Conservation (phyloP, 164 flowering plant genomes). For the Chloranthus sessilifolius region DNA sequence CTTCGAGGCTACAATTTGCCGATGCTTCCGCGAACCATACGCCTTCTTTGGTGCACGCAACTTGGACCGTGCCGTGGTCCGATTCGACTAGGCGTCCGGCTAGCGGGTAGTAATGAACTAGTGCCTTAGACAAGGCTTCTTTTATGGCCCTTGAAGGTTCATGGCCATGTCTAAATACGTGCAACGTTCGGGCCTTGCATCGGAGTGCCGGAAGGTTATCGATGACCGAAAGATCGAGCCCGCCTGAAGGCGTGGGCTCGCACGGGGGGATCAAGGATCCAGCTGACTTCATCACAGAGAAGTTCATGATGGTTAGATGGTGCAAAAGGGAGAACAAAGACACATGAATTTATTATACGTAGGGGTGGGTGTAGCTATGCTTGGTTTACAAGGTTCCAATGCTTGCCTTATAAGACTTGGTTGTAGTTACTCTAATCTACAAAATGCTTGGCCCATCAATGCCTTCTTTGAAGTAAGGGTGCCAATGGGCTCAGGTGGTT, state of each 20-base stretch:
- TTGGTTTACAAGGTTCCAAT: not conserved
- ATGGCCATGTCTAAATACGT: constrained; percentile 39
- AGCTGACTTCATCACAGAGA: constrained; percentile 30
- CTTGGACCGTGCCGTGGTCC: constrained; percentile 21
- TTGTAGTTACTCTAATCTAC: too few species aligned
- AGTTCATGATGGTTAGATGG: constrained; percentile 32
- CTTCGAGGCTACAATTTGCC: constrained; percentile 35
- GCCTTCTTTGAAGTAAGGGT: too few species aligned
- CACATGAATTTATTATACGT: not conserved
- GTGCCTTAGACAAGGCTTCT: constrained; percentile 47
- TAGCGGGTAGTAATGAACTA: constrained; percentile 66
- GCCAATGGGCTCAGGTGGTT: too few species aligned
- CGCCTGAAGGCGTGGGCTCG: constrained; percentile 30
- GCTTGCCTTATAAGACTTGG: constrained; percentile 8
- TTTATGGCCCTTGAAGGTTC: constrained; percentile 30
- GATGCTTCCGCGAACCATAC: constrained; percentile 57
- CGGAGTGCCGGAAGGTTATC: constrained; percentile 39
- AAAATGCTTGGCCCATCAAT: too few species aligned
- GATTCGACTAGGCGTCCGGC: constrained; percentile 46
- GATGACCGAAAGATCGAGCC: constrained; percentile 39
- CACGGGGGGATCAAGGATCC: constrained; percentile 30
- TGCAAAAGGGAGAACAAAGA: not conserved
- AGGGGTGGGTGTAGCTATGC: not conserved
- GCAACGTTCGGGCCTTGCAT: constrained; percentile 43
- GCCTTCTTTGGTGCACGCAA: constrained; percentile 49